These are phyloP conservation scores for Russula olivacea DNA, from an alignment of 768 basidiomycete species.

Conservation along the genomic window DNA sequence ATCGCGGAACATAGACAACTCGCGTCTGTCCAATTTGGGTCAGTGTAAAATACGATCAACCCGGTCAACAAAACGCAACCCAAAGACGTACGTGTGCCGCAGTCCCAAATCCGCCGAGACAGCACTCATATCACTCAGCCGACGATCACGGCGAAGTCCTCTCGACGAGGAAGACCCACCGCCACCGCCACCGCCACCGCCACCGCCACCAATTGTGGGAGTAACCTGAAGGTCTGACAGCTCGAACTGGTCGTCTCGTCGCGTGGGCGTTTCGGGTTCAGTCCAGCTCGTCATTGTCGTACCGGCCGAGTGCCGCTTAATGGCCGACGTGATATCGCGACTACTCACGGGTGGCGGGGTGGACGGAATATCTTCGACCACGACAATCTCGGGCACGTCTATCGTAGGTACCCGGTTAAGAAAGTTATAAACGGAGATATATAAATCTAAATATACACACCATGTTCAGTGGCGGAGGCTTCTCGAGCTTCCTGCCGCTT, in stretches of 20 bases:
- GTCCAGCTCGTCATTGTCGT: conserved; percentile 11
- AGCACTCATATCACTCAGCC: conserved; percentile 56
- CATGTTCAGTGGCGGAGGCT: conserved; percentile 31
- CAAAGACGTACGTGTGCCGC: conserved; percentile 40
- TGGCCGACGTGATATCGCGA: conserved; percentile 48
- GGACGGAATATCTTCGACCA: conserved; percentile 47
- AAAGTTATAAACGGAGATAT: background rate
- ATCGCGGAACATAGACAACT: conserved; percentile 28
- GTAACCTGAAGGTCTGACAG: conserved; percentile 26
- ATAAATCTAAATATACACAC: background rate
- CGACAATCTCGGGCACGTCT: conserved; percentile 70
- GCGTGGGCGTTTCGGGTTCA: conserved; percentile 35
- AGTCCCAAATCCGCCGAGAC: conserved; percentile 44
- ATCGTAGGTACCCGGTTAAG: background rate
- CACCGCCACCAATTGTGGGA: conserved; percentile 34
- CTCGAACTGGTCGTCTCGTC: conserved; percentile 32
- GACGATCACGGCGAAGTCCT: conserved; percentile 51
- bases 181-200: conserved; percentile 5
- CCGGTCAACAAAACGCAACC: background rate
- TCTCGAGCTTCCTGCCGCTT: conserved; percentile 39
- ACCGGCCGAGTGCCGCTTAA: conserved; percentile 21
- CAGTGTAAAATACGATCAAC: too few relatives aligned
- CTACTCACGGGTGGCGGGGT: conserved; percentile 42
- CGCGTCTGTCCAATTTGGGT: conserved; percentile 26
- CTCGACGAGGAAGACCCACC: conserved; percentile 32